These are phyloP conservation scores for Collybiopsis luxurians DNA, from an alignment of 768 basidiomycete species.

Conservation along the genomic window DNA sequence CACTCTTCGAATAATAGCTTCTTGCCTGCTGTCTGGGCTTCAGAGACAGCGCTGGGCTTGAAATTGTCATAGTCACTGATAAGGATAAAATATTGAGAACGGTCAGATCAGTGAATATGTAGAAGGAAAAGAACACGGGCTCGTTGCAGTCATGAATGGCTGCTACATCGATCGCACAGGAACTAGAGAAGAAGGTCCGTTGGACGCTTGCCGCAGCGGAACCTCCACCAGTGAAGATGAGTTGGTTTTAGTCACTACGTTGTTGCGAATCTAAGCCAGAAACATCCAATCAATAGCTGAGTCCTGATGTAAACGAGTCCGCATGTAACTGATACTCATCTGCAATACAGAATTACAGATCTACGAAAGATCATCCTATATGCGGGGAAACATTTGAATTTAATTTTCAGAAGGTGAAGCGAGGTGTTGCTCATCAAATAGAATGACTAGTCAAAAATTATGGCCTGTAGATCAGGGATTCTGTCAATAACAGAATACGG, in stretches of 20 bases:
- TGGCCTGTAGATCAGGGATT: slow-evolving; percentile 13
- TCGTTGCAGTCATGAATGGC: slow-evolving; percentile 36
- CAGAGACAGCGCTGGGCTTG: slow-evolving; percentile 22
- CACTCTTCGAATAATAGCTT: slow-evolving; percentile 36
- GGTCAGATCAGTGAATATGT: neutral
- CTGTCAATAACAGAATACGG: neutral
- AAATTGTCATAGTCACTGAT: slow-evolving; percentile 23
- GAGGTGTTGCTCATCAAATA: slow-evolving; percentile 10
- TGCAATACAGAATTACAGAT: slow-evolving; percentile 21
- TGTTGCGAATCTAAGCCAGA: slow-evolving; percentile 19
- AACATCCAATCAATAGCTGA: too few relatives aligned
- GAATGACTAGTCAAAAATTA: slow-evolving; percentile 24
- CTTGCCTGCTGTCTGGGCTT: slow-evolving; percentile 31
- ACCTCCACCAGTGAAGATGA: slow-evolving; percentile 25
- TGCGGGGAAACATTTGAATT: neutral
- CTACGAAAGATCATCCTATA: slow-evolving; percentile 16
- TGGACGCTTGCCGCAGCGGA: slow-evolving; percentile 21
- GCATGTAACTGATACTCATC: slow-evolving; percentile 9
- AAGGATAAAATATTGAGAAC: neutral
- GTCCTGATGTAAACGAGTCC: too few relatives aligned
- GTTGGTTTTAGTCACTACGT: slow-evolving; percentile 20
- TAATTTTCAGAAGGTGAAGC: neutral
- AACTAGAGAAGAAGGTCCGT: slow-evolving; percentile 18
- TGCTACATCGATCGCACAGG: slow-evolving; percentile 29
- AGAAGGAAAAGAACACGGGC: slow-evolving; percentile 7